Percentiles rank a stretch among this genome's conserved stretches.
Evolutionary conservation across 1,284 basidiomycete genomes (phyloP).

Genomic region (Quambalaria eucalypti): DNA sequence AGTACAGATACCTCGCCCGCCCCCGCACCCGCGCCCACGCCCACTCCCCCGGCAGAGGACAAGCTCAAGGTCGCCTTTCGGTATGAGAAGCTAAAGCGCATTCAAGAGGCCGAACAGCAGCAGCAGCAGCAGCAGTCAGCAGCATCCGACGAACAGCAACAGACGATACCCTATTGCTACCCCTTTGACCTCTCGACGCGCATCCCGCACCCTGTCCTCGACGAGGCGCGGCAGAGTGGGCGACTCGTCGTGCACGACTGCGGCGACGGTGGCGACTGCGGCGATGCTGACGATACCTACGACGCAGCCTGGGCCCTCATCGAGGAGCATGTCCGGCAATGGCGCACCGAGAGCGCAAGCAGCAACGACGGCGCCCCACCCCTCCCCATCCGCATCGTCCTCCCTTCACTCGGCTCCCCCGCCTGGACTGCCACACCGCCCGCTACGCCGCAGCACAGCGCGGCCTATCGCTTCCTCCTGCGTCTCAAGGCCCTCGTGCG

Average conservation of each 20-base stretch:
- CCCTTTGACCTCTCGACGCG: not conserved
- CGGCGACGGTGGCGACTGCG: not conserved
- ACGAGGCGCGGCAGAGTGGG: not conserved
- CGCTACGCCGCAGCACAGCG: not conserved
- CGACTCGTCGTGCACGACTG: not conserved
- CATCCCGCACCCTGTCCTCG: not conserved
- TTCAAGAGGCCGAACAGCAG: not conserved
- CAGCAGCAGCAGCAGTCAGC: not conserved
- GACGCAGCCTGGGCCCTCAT: not conserved
- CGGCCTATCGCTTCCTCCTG: not conserved
- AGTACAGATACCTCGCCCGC: too few relatives aligned
- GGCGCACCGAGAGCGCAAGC: not conserved
- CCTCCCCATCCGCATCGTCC: not conserved
- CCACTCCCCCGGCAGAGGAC: too few relatives aligned
- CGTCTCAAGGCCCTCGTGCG: not conserved
- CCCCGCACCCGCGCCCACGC: too few relatives aligned
- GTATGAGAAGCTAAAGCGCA: not conserved
- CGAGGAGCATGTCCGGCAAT: not conserved
- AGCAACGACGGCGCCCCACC: too few relatives aligned
- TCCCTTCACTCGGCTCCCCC: not conserved
- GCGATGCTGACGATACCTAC: not conserved
- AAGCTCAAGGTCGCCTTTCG: conserved; percentile 1
- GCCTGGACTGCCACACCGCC: not conserved
- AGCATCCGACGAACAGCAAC: not conserved
- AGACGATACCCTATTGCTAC: not conserved